Base-by-base conservation (phyloP, 352 stramenopile genomes). In the Globisporangium solare region DNA sequence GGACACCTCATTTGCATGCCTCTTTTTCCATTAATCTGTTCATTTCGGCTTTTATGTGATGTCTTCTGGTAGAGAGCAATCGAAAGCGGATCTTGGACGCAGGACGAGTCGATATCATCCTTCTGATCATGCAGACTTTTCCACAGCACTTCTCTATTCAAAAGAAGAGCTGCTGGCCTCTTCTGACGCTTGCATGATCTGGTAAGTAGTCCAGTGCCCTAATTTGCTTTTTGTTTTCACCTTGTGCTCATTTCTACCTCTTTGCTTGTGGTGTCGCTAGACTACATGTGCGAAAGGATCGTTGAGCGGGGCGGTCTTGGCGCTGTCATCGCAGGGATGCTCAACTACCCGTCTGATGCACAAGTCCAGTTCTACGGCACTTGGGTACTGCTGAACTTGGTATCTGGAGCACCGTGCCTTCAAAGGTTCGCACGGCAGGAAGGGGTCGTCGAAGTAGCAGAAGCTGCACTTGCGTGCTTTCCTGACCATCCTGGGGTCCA, bases 121-220 rank as follows among this genome's bases (percentile, higher is more conserved):
- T 97, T 15, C 73, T 78, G 32, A 72, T 79, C 2, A 96, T 97
- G 87, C 78, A 96, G 65, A 56, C 66, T 17, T 94, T 95, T 68
- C 81, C 84, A 32, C 72, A 87, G 11, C 71, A 84, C 18, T n/a
- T 58, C 5, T 57, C 43, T 10, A 68, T 96, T 11, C 90, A 97
- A 67, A 85, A 92, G 62, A 70, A 74, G 47, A 79, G 83, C 22
- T 94, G 84, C 43, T 96, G 84, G 84, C 82, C 83, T 27, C 58
- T 97, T 3, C 66, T 91, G 41, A 96, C 85, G 14, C 63, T 97
- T 2, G 78, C 86, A 39, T 76, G 78, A 22, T 92, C 82, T 59
- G 81, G 81, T 91, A 61, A 15, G 52, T 51, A 18, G n/a, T 20
- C 27, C 7, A 35, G 27, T 37, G 7, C 11, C 12, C 13, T 42